Percentiles rank a stretch among this genome's conserved stretches.
These are phyloP conservation scores for Exidia glandulosa DNA, from an alignment of 768 basidiomycete genomes.

Conservation along the genomic window DNA sequence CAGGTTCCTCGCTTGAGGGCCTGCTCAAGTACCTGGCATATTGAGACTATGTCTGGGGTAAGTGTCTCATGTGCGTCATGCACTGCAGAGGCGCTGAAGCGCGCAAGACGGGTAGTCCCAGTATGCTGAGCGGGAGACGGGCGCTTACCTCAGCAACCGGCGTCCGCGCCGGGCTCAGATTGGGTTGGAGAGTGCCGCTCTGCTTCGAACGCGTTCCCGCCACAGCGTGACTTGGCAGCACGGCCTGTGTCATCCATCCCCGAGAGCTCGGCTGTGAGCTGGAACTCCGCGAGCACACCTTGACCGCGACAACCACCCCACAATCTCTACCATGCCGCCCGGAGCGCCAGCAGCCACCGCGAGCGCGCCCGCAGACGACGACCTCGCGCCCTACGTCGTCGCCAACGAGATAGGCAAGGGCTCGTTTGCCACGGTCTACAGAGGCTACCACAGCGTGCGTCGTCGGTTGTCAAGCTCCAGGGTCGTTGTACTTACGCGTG, in stretches of 20 bases:
- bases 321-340: neutral
- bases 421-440: constrained; percentile 93
- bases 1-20: too few species aligned
- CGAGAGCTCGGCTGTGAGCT: neutral
- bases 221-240: neutral
- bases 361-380: constrained; percentile 43
- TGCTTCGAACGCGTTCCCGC: neutral
- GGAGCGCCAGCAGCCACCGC: neutral
- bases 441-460: constrained; percentile 81
- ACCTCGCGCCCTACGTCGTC: constrained; percentile 67
- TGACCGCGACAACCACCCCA: neutral
- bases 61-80: too few species aligned
- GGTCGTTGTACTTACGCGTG: constrained; percentile 2
- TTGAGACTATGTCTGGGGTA: too few species aligned
- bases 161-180: neutral
- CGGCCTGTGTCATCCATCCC: neutral
- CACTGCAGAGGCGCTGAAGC: too few species aligned
- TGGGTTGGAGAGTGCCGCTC: neutral
- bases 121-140: too few species aligned
- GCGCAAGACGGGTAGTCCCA: too few species aligned
- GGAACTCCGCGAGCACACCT: neutral
- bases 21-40: too few species aligned
- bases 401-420: constrained; percentile 74
- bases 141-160: neutral
- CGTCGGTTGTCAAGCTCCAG: neutral